These are phyloP conservation scores for Apiotrichum porosum DNA, from an alignment of 1,284 basidiomycete genomes.

Conservation along the genomic window DNA sequence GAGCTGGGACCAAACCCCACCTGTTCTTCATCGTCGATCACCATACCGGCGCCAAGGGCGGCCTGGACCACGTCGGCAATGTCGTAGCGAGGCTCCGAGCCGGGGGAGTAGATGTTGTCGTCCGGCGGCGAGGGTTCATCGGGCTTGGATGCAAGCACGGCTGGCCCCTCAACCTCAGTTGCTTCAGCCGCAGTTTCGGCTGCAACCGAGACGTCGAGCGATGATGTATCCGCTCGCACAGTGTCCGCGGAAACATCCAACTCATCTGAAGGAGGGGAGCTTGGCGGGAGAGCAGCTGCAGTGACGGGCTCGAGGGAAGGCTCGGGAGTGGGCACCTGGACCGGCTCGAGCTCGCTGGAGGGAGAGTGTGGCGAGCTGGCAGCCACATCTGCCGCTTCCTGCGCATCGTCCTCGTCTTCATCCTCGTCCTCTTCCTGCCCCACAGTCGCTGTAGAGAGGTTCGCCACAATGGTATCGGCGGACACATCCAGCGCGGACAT, in stretches of 20 bases:
- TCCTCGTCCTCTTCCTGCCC: background rate
- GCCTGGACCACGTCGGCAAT: conserved; percentile 8
- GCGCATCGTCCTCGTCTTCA: background rate
- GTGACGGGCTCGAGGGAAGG: too few species aligned
- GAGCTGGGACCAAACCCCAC: background rate
- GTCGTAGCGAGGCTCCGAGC: background rate
- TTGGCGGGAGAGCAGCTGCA: too few species aligned
- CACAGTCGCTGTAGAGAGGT: too few species aligned
- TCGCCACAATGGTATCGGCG: background rate
- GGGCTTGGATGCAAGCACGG: too few species aligned
- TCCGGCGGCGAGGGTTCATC: background rate
- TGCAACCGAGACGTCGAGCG: too few species aligned
- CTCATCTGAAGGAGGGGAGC: too few species aligned
- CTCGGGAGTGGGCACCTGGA: too few species aligned
- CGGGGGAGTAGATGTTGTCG: background rate
- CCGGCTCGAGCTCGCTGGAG: too few species aligned
- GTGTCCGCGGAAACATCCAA: too few species aligned
- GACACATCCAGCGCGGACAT: background rate
- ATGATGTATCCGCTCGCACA: too few species aligned
- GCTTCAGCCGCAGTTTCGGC: background rate
- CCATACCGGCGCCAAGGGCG: conserved; percentile 7
- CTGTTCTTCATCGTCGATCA: background rate
- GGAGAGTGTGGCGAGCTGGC: too few species aligned
- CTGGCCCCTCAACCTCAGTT: too few species aligned
- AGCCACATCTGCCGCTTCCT: background rate